Percentiles rank a stretch among this genome's conserved stretches.
These are phyloP conservation scores for Oehlia diaphana DNA, from an alignment of 192 early-diverging fungal genomes.

Conservation along the genomic window DNA sequence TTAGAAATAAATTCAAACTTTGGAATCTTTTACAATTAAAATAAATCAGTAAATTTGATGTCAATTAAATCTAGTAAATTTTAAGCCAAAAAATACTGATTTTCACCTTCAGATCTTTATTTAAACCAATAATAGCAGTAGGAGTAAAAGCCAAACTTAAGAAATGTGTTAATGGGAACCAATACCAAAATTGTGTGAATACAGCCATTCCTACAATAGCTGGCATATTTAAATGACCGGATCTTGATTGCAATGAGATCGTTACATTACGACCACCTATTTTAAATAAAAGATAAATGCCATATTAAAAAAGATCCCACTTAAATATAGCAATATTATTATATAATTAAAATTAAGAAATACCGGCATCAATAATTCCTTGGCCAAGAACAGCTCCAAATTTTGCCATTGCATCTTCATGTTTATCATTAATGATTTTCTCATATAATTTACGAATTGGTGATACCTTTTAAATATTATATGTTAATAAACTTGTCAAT, in stretches of 20 bases:
- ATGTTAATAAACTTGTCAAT: not conserved
- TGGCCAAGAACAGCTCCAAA: slow-evolving; percentile 96
- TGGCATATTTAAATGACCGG: slow-evolving; percentile 89
- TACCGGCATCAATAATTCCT: slow-evolving; percentile 96
- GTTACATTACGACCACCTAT: slow-evolving; percentile 94
- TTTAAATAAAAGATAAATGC: not conserved
- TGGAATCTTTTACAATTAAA: slow-evolving; percentile 56
- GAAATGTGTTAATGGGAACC: slow-evolving; percentile 98
- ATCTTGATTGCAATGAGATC: slow-evolving; percentile 84
- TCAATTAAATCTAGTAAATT: not conserved
- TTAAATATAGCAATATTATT: not conserved
- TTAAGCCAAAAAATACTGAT: not conserved
- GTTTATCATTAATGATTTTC: slow-evolving; percentile 87
- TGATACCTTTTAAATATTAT: slow-evolving; percentile 50
- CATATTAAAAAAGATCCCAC: not conserved
- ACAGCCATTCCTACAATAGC: slow-evolving; percentile 98
- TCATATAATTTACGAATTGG: slow-evolving; percentile 85
- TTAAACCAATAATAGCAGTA: slow-evolving; percentile 93
- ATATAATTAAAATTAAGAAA: not conserved
- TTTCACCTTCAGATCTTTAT: slow-evolving; percentile 75
- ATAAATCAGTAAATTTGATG: not conserved
- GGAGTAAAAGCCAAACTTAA: slow-evolving; percentile 92
- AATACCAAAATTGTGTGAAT: slow-evolving; percentile 99
- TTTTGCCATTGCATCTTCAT: slow-evolving; percentile 89
- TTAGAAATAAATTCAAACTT: slow-evolving; percentile 85